Conservation (phyloP, 2,329 filamentous ascomycete genomes). For the Knoxdaviesia proteae region DNA sequence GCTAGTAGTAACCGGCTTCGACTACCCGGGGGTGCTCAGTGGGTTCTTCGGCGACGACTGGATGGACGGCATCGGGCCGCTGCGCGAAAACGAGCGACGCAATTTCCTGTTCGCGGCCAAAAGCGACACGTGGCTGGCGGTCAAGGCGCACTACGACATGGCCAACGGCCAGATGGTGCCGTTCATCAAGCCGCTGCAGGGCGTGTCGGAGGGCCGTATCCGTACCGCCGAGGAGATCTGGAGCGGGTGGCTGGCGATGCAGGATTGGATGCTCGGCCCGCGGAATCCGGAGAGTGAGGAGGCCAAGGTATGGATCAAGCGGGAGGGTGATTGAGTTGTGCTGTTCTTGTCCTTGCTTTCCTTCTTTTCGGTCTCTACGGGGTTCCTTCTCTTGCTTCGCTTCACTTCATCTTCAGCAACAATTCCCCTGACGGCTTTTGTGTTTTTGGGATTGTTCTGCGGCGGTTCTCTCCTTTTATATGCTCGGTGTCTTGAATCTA, state of each 20-base stretch:
- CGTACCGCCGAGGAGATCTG: constrained; percentile 63
- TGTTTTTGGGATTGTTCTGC: too few relatives aligned
- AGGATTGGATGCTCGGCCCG: constrained; percentile 95
- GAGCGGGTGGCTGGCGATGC: constrained; percentile 93
- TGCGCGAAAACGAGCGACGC: constrained; percentile 74
- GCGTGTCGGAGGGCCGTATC: constrained; percentile 60
- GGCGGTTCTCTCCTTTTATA: too few relatives aligned
- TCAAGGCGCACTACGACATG: constrained; percentile 85
- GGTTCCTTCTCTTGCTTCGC: not conserved
- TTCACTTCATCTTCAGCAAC: not conserved
- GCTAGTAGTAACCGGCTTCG: constrained; percentile 78
- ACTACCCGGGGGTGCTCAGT: constrained; percentile 67
- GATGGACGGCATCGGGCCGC: constrained; percentile 53
- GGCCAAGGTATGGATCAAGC: not conserved
- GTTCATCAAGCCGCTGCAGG: constrained; percentile 66
- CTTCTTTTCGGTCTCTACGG: not conserved
- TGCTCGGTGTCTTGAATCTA: too few relatives aligned
- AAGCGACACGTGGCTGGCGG: constrained; percentile 70
- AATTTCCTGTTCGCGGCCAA: constrained; percentile 95
- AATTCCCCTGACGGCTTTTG: too few relatives aligned
- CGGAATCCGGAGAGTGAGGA: constrained; percentile 29
- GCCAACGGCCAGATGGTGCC: constrained; percentile 64
- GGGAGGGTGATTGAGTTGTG: constrained; percentile 1
- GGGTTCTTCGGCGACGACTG: constrained; percentile 97
- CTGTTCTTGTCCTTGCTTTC: not conserved